Conservation (phyloP, 352 stramenopile species). For the Peronospora destructor region DNA sequence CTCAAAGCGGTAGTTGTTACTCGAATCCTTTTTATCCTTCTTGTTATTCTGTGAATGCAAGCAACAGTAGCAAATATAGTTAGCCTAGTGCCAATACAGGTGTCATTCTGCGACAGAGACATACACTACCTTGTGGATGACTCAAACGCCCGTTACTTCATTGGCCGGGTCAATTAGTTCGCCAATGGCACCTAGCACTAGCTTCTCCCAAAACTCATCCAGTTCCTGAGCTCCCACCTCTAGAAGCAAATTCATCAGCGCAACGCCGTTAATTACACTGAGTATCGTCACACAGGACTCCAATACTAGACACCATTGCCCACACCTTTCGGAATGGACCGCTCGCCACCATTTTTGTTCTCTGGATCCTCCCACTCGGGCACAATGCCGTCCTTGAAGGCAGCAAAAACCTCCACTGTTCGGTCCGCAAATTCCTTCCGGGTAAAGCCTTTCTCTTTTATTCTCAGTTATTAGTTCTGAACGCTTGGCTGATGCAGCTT, state of each 20-base stretch:
- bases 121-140: conserved; percentile 81
- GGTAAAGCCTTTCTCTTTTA: too few species aligned
- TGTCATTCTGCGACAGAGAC: neutral
- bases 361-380: conserved; percentile 87
- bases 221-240: conserved; percentile 65
- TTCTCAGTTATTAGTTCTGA: too few species aligned
- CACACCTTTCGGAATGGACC: conserved; percentile 74
- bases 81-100: neutral
- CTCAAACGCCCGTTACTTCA: conserved; percentile 86
- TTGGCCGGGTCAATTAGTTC: conserved; percentile 82
- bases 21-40: conserved; percentile 73
- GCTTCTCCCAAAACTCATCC: conserved; percentile 85
- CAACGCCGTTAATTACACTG: conserved; percentile 1
- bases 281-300: neutral
- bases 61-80: neutral
- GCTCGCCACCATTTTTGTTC: conserved; percentile 86
- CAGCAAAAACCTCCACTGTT: conserved; percentile 90
- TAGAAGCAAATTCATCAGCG: conserved; percentile 17
- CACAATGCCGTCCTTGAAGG: conserved; percentile 87
- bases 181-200: conserved; percentile 86
- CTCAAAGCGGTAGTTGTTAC: conserved; percentile 83
- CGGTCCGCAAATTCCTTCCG: conserved; percentile 89
- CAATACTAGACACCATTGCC: neutral
- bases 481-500: too few species aligned
- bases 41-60: conserved; percentile 67